Conservation (phyloP, 164 flowering plant species). For the Magnolia sinica region DNA sequence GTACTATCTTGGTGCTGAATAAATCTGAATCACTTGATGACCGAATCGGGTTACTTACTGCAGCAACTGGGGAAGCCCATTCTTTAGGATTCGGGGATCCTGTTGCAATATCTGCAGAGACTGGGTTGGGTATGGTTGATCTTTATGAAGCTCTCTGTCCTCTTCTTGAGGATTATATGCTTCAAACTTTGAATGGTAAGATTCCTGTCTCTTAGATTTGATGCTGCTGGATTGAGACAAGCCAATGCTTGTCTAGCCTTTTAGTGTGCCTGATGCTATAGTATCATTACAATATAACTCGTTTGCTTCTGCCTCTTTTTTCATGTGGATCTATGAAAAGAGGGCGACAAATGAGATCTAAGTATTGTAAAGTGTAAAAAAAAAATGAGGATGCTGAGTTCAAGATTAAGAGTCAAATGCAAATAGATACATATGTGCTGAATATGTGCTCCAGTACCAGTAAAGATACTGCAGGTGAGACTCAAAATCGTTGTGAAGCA, state of each 20-base stretch:
- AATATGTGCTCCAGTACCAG: not conserved
- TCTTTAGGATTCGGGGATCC: conserved; percentile 89
- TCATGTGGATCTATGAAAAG: not conserved
- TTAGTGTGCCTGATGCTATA: not conserved
- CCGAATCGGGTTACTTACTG: conserved; percentile 46
- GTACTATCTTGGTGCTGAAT: conserved; percentile 69
- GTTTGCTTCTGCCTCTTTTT: not conserved
- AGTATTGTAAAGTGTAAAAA: not conserved
- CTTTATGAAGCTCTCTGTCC: conserved; percentile 72
- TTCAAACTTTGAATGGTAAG: conserved; percentile 44
- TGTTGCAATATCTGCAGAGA: conserved; percentile 91
- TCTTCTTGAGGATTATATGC: conserved; percentile 66
- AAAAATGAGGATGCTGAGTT: not conserved
- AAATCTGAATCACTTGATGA: conserved; percentile 84
- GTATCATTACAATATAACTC: not conserved
- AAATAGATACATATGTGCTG: not conserved
- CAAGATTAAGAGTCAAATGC: not conserved
- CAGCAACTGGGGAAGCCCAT: conserved; percentile 69
- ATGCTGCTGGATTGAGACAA: not conserved
- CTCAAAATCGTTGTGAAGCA: not conserved
- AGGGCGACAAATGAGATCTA: not conserved
- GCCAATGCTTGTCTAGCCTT: not conserved
- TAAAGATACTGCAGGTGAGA: not conserved
- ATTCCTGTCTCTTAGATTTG: conserved; percentile 1
- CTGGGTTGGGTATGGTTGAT: conserved; percentile 84